Evolutionary conservation across 805 yeast species (phyloP).

Genomic region (Ogataea haglerorum): DNA sequence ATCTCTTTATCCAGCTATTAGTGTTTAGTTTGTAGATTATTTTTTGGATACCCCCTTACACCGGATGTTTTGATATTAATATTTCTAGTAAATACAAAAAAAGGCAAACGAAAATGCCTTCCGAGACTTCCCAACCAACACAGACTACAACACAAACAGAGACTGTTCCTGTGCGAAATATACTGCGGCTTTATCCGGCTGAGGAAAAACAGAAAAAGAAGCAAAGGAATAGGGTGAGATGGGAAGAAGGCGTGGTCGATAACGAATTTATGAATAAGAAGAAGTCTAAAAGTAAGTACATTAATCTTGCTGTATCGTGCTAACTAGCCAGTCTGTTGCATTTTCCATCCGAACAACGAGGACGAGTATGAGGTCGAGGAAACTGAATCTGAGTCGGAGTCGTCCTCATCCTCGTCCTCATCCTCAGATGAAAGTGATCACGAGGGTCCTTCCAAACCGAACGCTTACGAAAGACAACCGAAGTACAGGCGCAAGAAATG

Average conservation of each 20-base stretch:
- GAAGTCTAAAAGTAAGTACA: constrained; percentile 64
- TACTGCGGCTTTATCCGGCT: constrained; percentile 18
- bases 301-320: constrained; percentile 6
- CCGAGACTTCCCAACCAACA: constrained; percentile 1
- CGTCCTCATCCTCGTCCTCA: constrained; percentile 24
- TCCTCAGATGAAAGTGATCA: constrained; percentile 21
- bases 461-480: constrained; percentile 91
- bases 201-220: constrained; percentile 19
- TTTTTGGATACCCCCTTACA: neutral
- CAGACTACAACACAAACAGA: constrained; percentile 16
- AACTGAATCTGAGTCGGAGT: constrained; percentile 18
- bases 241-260: constrained; percentile 86
- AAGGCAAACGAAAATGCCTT: constrained; percentile 1
- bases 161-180: constrained; percentile 18
- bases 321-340: constrained; percentile 60
- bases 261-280: constrained; percentile 87
- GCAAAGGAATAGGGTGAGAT: constrained; percentile 56
- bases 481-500: constrained; percentile 39
- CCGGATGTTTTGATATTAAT: neutral
- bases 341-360: constrained; percentile 75
- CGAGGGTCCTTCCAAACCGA: constrained; percentile 42
- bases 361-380: constrained; percentile 33
- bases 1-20: constrained; percentile 20
- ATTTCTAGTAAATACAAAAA: neutral
- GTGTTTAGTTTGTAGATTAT: constrained; percentile 5